A percentile compares a stretch with the other conserved stretches of the same genome.
Conservation (phyloP, 2,329 filamentous ascomycete genomes). For the Shiraia sp. region DNA sequence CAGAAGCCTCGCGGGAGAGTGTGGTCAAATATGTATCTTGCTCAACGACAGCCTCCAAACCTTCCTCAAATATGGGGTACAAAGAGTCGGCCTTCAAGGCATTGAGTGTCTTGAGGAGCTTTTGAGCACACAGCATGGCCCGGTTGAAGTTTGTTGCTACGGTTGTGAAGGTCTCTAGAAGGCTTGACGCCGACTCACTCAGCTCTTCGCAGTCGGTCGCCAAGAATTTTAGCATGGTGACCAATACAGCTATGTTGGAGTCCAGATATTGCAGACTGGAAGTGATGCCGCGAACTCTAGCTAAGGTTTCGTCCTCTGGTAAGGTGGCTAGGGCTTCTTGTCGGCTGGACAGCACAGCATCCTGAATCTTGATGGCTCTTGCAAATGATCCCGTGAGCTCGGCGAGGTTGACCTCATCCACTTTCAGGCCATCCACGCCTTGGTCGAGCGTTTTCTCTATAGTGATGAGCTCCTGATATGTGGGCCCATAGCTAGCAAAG, state of each 20-base stretch:
- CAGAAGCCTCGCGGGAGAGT: slow-evolving; percentile 15
- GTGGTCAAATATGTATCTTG: slow-evolving; percentile 22
- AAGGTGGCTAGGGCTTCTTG: slow-evolving; percentile 17
- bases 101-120: slow-evolving; percentile 25
- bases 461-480: slow-evolving; percentile 84
- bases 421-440: slow-evolving; percentile 83
- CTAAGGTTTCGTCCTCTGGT: slow-evolving; percentile 32
- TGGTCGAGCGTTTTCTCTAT: slow-evolving; percentile 86
- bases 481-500: slow-evolving; percentile 77
- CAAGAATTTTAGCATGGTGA: slow-evolving; percentile 13
- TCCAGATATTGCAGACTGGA: slow-evolving; percentile 26
- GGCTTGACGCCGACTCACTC: slow-evolving; percentile 48
- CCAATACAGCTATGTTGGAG: slow-evolving; percentile 20
- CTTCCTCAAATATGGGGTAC: slow-evolving; percentile 29
- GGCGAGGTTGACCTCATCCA: slow-evolving; percentile 83
- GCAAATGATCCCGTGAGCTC: slow-evolving; percentile 81
- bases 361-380: slow-evolving; percentile 41
- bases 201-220: slow-evolving; percentile 5
- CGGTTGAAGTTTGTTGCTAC: slow-evolving; percentile 18
- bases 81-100: slow-evolving; percentile 28
- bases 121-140: slow-evolving; percentile 21
- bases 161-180: slow-evolving; percentile 19
- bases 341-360: slow-evolving; percentile 18
- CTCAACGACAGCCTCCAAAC: slow-evolving; percentile 23
- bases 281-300: slow-evolving; percentile 22